phyloP scores from a whole-genome alignment of 805 yeast genomes.

The Candida endomychidarum region DNA sequence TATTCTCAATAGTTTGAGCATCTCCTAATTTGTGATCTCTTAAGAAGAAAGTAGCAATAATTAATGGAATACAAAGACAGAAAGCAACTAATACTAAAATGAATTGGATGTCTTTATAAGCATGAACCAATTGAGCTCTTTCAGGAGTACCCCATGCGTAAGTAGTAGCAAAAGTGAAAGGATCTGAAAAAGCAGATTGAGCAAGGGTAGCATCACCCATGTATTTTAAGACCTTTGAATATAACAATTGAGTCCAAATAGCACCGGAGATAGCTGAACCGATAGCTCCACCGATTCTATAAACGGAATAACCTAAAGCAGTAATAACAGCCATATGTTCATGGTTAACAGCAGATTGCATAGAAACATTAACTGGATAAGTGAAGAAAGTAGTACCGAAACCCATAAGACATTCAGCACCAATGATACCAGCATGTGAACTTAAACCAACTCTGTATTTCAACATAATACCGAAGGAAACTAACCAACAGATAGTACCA shows the following conservation, averaged over 20 bases:
- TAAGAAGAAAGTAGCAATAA: slow-evolving; percentile 46
- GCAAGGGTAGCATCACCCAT: slow-evolving; percentile 28
- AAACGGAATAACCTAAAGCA: slow-evolving; percentile 55
- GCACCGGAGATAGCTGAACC: slow-evolving; percentile 71
- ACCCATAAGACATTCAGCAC: slow-evolving; percentile 61
- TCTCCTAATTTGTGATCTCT: slow-evolving; percentile 49
- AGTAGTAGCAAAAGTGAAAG: slow-evolving; percentile 35
- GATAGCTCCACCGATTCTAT: slow-evolving; percentile 61
- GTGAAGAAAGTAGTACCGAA: slow-evolving; percentile 74
- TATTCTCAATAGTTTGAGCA: slow-evolving; percentile 24
- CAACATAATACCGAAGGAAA: slow-evolving; percentile 60
- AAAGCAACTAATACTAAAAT: slow-evolving; percentile 55
- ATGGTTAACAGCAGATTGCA: slow-evolving; percentile 57
- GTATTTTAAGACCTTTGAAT: slow-evolving; percentile 38
- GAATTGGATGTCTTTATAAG: slow-evolving; percentile 61
- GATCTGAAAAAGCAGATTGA: slow-evolving; percentile 17
- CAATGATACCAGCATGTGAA: slow-evolving; percentile 55
- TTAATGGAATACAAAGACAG: slow-evolving; percentile 54
- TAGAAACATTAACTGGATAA: slow-evolving; percentile 59
- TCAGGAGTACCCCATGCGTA: slow-evolving; percentile 66
- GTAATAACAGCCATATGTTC: slow-evolving; percentile 63
- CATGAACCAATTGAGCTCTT: slow-evolving; percentile 54
- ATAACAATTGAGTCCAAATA: slow-evolving; percentile 67
- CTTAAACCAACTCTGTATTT: slow-evolving; percentile 51
- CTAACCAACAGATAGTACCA: slow-evolving; percentile 58